A percentile compares a stretch with the other conserved stretches of the same genome.
Evolutionary conservation across 2,329 filamentous ascomycete genomes (phyloP).

Genomic region (Hypoxylon sp.): DNA sequence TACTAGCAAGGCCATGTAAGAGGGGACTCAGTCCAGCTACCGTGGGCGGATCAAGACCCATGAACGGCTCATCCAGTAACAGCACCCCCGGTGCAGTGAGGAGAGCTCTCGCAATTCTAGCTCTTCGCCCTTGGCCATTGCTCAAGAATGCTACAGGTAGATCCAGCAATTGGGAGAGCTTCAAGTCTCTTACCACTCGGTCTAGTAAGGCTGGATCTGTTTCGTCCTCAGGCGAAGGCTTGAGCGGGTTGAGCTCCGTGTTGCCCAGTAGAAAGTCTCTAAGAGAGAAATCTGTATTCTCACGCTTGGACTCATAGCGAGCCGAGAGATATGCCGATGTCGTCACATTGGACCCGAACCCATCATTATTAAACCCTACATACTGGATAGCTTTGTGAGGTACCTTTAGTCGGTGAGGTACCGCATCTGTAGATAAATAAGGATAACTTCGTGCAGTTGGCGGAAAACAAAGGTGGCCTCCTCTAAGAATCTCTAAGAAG

Average conservation of each 20-base stretch:
- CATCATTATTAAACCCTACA: conserved; percentile 89
- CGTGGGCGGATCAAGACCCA: conserved; percentile 92
- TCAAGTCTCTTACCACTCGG: conserved; percentile 78
- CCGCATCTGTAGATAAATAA: conserved; percentile 76
- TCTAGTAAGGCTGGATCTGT: conserved; percentile 68
- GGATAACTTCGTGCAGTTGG: conserved; percentile 84
- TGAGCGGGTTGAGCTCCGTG: conserved; percentile 83
- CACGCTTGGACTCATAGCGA: conserved; percentile 88
- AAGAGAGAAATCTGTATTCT: conserved; percentile 89
- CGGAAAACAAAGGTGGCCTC: conserved; percentile 81
- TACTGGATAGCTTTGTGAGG: conserved; percentile 83
- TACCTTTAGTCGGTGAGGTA: conserved; percentile 69
- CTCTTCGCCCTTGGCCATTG: conserved; percentile 91
- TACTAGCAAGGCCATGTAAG: conserved; percentile 76
- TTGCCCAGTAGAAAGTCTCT: conserved; percentile 85
- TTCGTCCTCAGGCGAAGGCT: conserved; percentile 62
- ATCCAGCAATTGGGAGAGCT: conserved; percentile 76
- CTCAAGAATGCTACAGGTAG: conserved; percentile 92
- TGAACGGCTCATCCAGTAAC: conserved; percentile 93
- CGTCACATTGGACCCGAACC: conserved; percentile 68
- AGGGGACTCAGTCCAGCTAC: conserved; percentile 79
- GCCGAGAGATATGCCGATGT: conserved; percentile 89
- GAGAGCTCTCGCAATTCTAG: conserved; percentile 89
- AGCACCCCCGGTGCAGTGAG: conserved; percentile 84
- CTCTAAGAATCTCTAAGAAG: conserved; percentile 83